Conservation (phyloP, 768 basidiomycete species). For the Lyophyllum atratum region DNA sequence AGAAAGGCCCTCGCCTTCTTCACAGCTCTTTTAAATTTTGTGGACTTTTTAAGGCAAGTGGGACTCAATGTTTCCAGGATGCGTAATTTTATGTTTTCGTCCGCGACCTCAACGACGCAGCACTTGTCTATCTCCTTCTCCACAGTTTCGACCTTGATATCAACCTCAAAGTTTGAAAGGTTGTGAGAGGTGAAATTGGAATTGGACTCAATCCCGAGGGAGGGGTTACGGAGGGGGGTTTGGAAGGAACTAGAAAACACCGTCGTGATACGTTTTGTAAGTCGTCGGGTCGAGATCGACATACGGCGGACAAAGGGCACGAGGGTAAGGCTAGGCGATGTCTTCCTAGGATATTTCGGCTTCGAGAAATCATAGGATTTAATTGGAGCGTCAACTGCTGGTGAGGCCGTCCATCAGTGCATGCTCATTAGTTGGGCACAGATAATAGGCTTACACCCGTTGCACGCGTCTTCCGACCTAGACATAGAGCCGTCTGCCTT, state of each 20-base stretch:
- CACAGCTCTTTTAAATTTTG: not conserved
- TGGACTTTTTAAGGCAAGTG: not conserved
- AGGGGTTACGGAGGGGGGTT: not conserved
- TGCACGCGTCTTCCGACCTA: not conserved
- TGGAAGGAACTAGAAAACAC: not conserved
- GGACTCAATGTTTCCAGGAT: not conserved
- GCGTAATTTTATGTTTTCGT: not conserved
- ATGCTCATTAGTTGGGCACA: not conserved
- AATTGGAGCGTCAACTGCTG: not conserved
- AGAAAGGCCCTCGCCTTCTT: conserved; percentile 3
- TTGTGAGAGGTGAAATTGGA: not conserved
- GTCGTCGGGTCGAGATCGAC: not conserved
- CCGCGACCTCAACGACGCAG: not conserved
- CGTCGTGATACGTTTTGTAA: not conserved
- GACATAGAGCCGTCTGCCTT: not conserved
- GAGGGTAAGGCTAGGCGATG: not conserved
- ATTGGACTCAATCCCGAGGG: not conserved
- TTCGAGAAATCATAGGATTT: no score
- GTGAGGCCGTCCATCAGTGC: not conserved
- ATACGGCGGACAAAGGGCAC: not conserved
- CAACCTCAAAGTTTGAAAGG: not conserved
- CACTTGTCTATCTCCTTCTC: not conserved
- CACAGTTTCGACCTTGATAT: not conserved
- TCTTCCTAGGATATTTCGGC: not conserved
- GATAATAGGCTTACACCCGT: not conserved